Evolutionary conservation across 495 filamentous ascomycete genomes (phyloP), one percentile per base, ranked within the genome.

Genomic region (Neurospora pannonica): DNA sequence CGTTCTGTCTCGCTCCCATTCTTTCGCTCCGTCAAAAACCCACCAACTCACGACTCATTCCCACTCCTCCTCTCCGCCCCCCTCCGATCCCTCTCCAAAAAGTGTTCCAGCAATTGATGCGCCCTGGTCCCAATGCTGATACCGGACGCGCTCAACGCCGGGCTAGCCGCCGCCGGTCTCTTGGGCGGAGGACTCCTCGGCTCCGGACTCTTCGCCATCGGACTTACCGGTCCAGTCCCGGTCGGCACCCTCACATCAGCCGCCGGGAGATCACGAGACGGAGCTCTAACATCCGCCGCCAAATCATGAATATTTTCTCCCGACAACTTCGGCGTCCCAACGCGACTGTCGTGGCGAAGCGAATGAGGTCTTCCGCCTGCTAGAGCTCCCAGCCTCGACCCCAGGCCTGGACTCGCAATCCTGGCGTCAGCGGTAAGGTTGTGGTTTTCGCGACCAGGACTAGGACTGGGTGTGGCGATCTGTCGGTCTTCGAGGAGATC

Each of bases 41-140:
- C 72, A 69, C 6, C 46, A 17, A 15, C 43, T 74, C 67, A 46
- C 38, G 21, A n/a, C n/a, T 74, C 36, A 74, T 38, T 67, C 62
- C 39, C 43, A 70, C 19, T 72, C 10, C 38, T 13, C 34, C 39
- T 15, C 70, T 74, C 19, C 70, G 36, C 5, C 10, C 42, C n/a
- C 74, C 71, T 79, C 38, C 69, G 74, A 62, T 75, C 73, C 24
- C 74, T 46, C 71, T 74, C 76, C 19, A 79, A 40, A 34, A 79
- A 79, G 37, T 75, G 74, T 38, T 77, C 77, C 11, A 79, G 28
- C 72, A 79, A 42, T 71, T 77, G 74, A 36, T 77, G 72, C 24
- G 76, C 76, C 21, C 77, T 74, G 3, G 73, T 67, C 1, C 54
- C 54, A 34, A 67, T 67, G 28, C 54, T 67, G 24, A 67, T 34